Evolutionary conservation across 2,329 filamentous ascomycete genomes (phyloP).

Genomic region (Amauroascus verrucosus): DNA sequence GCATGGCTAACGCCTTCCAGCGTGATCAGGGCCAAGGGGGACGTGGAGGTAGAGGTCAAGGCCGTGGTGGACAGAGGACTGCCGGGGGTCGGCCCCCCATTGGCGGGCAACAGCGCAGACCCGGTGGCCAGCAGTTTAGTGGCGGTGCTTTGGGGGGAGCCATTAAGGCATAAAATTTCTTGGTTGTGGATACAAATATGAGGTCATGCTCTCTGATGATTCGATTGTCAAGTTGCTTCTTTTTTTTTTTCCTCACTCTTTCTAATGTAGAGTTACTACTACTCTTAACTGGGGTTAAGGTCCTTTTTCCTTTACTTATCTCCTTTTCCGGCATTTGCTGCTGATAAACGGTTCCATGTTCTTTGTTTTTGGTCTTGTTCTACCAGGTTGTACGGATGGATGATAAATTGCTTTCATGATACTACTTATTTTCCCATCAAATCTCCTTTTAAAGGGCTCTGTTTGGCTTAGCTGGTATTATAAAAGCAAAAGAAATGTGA

Average conservation of each 20-base stretch:
- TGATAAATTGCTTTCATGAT: slow-evolving; percentile 3
- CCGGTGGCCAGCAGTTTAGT: slow-evolving; percentile 41
- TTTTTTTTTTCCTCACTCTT: slow-evolving; percentile 3
- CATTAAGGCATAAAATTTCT: slow-evolving; percentile 39
- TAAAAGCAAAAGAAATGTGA: background rate
- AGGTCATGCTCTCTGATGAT: slow-evolving; percentile 12
- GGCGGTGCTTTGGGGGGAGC: slow-evolving; percentile 43
- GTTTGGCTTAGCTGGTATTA: background rate
- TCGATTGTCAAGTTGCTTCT: slow-evolving; percentile 5
- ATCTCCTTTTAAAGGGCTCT: background rate
- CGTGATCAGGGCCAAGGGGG: slow-evolving; percentile 70
- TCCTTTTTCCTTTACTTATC: slow-evolving; percentile 10
- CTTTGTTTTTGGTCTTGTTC: background rate
- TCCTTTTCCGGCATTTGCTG: slow-evolving; percentile 15
- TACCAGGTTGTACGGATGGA: background rate
- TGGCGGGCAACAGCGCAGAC: slow-evolving; percentile 35
- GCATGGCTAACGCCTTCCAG: slow-evolving; percentile 90
- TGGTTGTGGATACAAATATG: slow-evolving; percentile 12
- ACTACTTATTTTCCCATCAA: background rate
- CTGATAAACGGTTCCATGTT: slow-evolving; percentile 2
- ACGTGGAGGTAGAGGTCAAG: slow-evolving; percentile 53
- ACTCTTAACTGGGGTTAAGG: slow-evolving; percentile 14
- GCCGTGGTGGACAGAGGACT: slow-evolving; percentile 42
- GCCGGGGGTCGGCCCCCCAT: slow-evolving; percentile 32
- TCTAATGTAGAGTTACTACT: slow-evolving; percentile 9